A percentile compares a stretch with the other conserved stretches of the same genome.
These are phyloP conservation scores for Antarctomyces pellizariae DNA, from an alignment of 495 filamentous ascomycete species.

Conservation along the genomic window DNA sequence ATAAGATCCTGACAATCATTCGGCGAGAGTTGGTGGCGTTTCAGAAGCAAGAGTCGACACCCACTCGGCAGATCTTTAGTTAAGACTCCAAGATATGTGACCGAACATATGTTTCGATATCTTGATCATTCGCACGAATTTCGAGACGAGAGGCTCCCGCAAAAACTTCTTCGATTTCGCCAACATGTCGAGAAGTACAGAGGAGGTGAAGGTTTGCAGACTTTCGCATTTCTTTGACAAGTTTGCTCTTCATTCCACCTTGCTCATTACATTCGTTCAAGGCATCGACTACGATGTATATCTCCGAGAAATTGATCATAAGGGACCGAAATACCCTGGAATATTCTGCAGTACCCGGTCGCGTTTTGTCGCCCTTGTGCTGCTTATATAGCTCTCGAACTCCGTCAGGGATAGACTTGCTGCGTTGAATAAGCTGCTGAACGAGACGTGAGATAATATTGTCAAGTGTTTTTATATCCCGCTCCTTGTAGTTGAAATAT, in stretches of 20 bases:
- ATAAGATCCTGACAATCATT: too few relatives aligned
- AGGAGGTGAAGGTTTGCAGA: not conserved
- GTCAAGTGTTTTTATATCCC: constrained; percentile 4
- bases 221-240: too few relatives aligned
- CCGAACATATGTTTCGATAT: not conserved
- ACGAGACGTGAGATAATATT: constrained; percentile 6
- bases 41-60: too few relatives aligned
- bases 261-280: constrained; percentile 4
- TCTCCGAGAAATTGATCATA: constrained; percentile 1
- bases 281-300: constrained; percentile 7
- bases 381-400: not conserved
- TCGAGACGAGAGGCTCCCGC: not conserved
- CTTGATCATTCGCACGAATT: not conserved
- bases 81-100: not conserved
- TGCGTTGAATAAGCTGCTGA: constrained; percentile 2
- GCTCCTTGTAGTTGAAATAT: constrained; percentile 7
- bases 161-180: constrained; percentile 1
- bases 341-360: not conserved
- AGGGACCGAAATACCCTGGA: not conserved
- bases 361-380: too few relatives aligned
- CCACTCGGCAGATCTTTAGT: too few relatives aligned
- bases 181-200: constrained; percentile 1
- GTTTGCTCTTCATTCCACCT: too few relatives aligned
- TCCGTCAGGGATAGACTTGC: not conserved
- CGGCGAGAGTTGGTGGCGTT: too few relatives aligned